Evolutionary conservation across 192 early-diverging fungal species (phyloP), one percentile per base, ranked within the genome.

Genomic region (Pilobolus umbonatus): DNA sequence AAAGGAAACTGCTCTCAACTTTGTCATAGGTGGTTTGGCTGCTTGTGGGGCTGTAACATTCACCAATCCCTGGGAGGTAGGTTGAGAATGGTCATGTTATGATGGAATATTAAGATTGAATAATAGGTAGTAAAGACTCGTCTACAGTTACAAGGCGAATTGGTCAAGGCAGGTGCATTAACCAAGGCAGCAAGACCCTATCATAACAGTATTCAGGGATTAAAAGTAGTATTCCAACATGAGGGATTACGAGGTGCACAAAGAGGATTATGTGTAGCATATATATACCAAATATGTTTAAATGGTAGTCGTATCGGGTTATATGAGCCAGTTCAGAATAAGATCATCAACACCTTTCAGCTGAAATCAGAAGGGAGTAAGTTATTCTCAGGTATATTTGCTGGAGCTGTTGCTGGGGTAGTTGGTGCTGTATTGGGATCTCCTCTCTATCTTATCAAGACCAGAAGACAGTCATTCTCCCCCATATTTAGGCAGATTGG

Each of bases 11-110:
- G 28, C 73, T 22, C 60, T 67, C 22, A 83, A 85, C 3, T 93
- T 93, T 75, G 54, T 87, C 19, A 77, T 86, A 11, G 93, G 89
- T 45, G 90, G 90, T 43, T 63, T 89, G 44, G 93, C 93, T 25
- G 91, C 91, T 22, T 93, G 91, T 70, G 83, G 85, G 11, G 91
- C 95, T 12, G 95, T 95, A 24, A 98, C 95, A 6, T 87, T 98
- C 54, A 94, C 92, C n/a, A 98, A 98, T 74, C 93, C 93, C 1
- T 85, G 88, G 71, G 93, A 97, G 83, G 91, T 91, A 74, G 54
- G 22, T 22, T 42, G 10, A 28, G 15, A 29, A 52, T 22, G 7
- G 22, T 21, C 34, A 38, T 39, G 12, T 62, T 14, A 14, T 42
- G 14, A n/a, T 7, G 21, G 36, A 30, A 42, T 17, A 12, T 4